Evolutionary conservation across 2,329 filamentous ascomycete genomes (phyloP), one percentile per base, ranked within the genome.

Genomic region (Trichoderma arundinaceum): DNA sequence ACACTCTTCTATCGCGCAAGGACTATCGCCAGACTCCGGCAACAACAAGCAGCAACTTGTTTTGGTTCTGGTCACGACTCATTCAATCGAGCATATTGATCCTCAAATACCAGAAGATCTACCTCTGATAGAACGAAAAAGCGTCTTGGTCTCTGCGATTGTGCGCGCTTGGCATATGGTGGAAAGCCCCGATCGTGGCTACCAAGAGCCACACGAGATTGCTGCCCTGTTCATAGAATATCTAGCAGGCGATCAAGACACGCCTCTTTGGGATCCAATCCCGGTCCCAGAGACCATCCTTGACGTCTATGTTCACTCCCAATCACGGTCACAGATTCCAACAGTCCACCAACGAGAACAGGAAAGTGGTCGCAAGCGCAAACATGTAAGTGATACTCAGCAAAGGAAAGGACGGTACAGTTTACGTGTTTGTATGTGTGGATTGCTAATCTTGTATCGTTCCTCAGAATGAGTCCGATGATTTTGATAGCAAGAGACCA

Each of bases 11-110:
- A 48, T 75, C 64, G 67, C 73, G 41, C 71, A 13, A 41, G 73
- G 68, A 32, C 56, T 73, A 28, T 53, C 52, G n/a, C 66, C 67
- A 17, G 49, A 44, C 35, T 56, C 64, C 17, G 59, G 53, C 17
- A 54, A 39, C 51, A 61, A 32, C 8, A 76, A 73, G 64, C 73
- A 74, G 46, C 83, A 82, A 0, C 71, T 84, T n/a, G 73, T 84
- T 1, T 71, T 88, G 63, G 76, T 77, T 0, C 77, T 88, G 5
- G 81, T 83, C 5, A 82, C 79, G 6, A 81, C 78, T 2, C 80
- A 83, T 68, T 84, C 84, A 1, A 80, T 87, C 43, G 85, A 88
- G 72, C 86, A 88, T 66, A 78, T 87, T 48, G 81, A 82, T 65
- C 74, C 83, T 56, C 77, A 80, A 15, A 74, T 86, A 32, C 76